Conservation (phyloP, 306 rosid species). For the Potentilla sterilis region DNA sequence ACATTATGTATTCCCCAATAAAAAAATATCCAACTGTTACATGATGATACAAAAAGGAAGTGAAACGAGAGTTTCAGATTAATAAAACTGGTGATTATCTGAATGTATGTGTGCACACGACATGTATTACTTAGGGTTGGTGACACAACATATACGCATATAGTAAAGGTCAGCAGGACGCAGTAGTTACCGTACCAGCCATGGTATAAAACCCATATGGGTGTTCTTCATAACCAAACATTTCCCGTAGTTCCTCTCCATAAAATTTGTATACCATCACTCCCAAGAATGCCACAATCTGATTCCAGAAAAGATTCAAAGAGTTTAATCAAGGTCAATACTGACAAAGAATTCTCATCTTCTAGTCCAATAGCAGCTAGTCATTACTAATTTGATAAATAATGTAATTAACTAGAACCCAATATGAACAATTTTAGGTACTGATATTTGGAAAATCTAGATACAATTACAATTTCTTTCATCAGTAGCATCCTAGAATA, state of each 20-base stretch:
- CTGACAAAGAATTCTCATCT: conserved; percentile 6
- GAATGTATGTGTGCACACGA: background rate
- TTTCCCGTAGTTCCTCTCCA: conserved; percentile 92
- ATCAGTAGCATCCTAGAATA: background rate
- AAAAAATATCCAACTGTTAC: background rate
- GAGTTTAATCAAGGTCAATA: conserved; percentile 26
- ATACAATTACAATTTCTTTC: background rate
- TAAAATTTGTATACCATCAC: conserved; percentile 91
- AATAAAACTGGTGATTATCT: background rate
- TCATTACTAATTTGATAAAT: background rate
- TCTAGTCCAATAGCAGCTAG: background rate
- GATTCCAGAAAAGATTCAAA: conserved; percentile 33
- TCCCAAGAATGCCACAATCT: conserved; percentile 97
- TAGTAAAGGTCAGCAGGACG: background rate
- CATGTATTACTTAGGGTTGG: background rate
- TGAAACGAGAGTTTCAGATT: background rate
- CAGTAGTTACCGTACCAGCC: conserved; percentile 65
- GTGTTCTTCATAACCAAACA: conserved; percentile 99
- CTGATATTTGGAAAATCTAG: background rate
- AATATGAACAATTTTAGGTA: background rate
- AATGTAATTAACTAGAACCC: background rate
- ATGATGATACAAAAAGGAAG: background rate
- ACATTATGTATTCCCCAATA: background rate
- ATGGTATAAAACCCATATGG: conserved; percentile 93
- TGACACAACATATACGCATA: background rate